Percentiles rank a stretch among this genome's conserved stretches.
phyloP scores from a whole-genome alignment of 306 rosid genomes.

The Benincasa hispida region DNA sequence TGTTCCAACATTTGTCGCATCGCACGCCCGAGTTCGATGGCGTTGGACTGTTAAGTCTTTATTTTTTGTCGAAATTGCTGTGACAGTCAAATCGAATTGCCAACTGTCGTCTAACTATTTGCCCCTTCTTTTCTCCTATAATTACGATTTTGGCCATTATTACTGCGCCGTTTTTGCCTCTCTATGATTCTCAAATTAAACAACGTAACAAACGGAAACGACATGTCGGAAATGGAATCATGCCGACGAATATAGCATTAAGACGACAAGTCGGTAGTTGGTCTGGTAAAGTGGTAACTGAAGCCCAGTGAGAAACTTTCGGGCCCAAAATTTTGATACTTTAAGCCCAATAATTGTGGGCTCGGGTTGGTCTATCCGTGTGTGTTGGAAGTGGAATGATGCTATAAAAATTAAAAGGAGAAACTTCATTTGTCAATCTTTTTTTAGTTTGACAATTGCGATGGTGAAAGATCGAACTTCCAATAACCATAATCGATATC shows the following conservation, averaged over 20 bases:
- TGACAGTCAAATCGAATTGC: conserved; percentile 24
- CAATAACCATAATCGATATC: too few species aligned
- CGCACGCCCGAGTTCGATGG: conserved; percentile 11
- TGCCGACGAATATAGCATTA: background rate
- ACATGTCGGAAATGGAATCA: background rate
- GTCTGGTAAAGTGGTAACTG: background rate
- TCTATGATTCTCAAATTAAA: background rate
- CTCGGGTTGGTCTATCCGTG: background rate
- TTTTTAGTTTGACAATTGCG: too few species aligned
- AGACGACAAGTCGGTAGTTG: background rate
- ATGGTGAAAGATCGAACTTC: too few species aligned
- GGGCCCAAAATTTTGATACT: background rate
- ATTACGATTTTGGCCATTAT: conserved; percentile 6
- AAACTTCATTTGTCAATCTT: too few species aligned
- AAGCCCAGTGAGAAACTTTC: background rate
- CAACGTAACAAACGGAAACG: background rate
- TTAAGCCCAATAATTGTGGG: background rate
- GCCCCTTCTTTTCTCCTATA: background rate
- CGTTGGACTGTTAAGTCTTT: conserved; percentile 3
- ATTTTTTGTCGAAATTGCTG: background rate
- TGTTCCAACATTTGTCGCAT: conserved; percentile 3
- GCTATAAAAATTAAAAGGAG: too few species aligned
- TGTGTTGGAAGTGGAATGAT: too few species aligned
- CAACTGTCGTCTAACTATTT: conserved; percentile 10
- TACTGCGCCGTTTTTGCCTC: background rate